Percentiles rank a stretch among this genome's conserved stretches.
Evolutionary conservation across 2,329 filamentous ascomycete genomes (phyloP).

Genomic region (Hypoxylon rubiginosum): DNA sequence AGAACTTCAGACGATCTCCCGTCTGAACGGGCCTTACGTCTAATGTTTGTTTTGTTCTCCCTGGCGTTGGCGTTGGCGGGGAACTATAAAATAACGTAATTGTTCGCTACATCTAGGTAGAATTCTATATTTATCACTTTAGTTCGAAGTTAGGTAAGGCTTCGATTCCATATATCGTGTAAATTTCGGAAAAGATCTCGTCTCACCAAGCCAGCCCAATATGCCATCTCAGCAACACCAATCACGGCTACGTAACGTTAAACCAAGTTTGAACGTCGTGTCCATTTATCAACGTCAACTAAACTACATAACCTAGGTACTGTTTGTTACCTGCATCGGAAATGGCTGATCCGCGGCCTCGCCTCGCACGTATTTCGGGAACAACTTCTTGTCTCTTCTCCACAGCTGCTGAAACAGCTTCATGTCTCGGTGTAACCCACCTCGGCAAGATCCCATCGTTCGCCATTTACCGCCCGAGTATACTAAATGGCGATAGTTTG

Average conservation of each 20-base stretch:
- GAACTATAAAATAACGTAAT: slow-evolving; percentile 7
- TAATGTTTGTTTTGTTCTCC: background rate
- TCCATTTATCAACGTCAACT: background rate
- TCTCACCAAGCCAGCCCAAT: background rate
- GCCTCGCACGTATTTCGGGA: slow-evolving; percentile 1
- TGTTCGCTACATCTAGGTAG: background rate
- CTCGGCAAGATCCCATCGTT: slow-evolving; percentile 7
- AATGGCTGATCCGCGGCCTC: slow-evolving; percentile 12
- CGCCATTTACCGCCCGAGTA: background rate
- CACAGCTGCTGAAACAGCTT: slow-evolving; percentile 9
- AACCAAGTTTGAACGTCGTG: background rate
- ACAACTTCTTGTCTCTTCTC: background rate
- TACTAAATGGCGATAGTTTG: background rate
- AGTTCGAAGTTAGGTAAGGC: background rate
- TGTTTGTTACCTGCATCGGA: slow-evolving; percentile 4
- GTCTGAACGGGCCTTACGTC: slow-evolving; percentile 17
- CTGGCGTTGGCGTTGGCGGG: slow-evolving; percentile 16
- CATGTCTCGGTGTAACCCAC: slow-evolving; percentile 11
- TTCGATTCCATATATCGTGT: background rate
- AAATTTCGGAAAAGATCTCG: background rate
- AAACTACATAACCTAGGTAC: too few relatives aligned
- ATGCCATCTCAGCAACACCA: slow-evolving; percentile 2
- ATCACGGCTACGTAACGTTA: background rate
- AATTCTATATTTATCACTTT: background rate
- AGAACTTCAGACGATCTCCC: slow-evolving; percentile 24